Evolutionary conservation across 108 stramenopile species (phyloP).

Genomic region (Parmales sp.): DNA sequence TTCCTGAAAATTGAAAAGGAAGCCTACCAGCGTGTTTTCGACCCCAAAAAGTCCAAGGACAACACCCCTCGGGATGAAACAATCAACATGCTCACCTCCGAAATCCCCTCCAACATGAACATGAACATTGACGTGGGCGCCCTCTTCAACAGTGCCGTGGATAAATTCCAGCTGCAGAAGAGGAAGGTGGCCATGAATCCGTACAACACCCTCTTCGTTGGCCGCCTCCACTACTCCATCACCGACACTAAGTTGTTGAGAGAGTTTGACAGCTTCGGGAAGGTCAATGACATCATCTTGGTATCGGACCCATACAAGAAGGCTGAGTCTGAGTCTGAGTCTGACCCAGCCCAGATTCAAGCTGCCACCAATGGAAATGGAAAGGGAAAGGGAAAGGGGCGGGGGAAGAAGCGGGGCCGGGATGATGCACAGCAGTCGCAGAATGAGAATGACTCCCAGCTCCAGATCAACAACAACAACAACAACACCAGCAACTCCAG

Average conservation of each 20-base stretch:
- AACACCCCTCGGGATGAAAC: slow-evolving; percentile 39
- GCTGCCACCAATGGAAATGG: slow-evolving; percentile 17
- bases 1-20: background rate
- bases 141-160: slow-evolving; percentile 36
- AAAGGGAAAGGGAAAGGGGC: no score
- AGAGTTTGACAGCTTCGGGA: slow-evolving; percentile 85
- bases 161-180: slow-evolving; percentile 23
- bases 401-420: slow-evolving; percentile 9
- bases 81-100: slow-evolving; percentile 46
- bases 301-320: slow-evolving; percentile 25
- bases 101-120: slow-evolving; percentile 39
- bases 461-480: background rate
- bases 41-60: slow-evolving; percentile 18
- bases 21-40: slow-evolving; percentile 4
- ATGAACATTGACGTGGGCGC: slow-evolving; percentile 45
- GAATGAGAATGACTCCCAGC: slow-evolving; percentile 25
- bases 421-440: background rate
- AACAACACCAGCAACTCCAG: slow-evolving; percentile 22
- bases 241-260: slow-evolving; percentile 82
- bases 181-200: slow-evolving; percentile 65
- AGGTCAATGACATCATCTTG: slow-evolving; percentile 72
- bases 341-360: no score
- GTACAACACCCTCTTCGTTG: slow-evolving; percentile 91
- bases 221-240: slow-evolving; percentile 85
- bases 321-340: background rate